phyloP scores from a whole-genome alignment of 345 rosid species.

The Gossypium herbaceum region DNA sequence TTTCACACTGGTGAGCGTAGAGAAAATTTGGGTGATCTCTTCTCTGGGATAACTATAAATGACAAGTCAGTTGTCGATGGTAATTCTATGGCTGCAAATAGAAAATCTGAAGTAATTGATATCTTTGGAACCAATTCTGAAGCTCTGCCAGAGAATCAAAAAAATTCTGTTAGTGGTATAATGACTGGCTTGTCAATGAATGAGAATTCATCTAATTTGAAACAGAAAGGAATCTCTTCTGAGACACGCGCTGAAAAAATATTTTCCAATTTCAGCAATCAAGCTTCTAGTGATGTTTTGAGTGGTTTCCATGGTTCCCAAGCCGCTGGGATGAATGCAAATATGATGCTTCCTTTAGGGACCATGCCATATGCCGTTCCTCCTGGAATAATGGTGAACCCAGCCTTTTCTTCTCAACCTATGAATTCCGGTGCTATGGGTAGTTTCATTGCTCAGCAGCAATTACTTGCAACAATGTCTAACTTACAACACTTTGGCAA shows the following conservation, averaged over 20 bases:
- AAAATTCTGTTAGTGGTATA: slow-evolving; percentile 46
- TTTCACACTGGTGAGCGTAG: slow-evolving; percentile 51
- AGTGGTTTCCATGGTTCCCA: slow-evolving; percentile 49
- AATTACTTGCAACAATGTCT: slow-evolving; percentile 68
- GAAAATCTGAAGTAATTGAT: slow-evolving; percentile 48
- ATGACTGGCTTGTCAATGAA: slow-evolving; percentile 65
- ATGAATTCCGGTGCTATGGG: slow-evolving; percentile 66
- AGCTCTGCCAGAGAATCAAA: slow-evolving; percentile 35
- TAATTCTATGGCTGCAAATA: slow-evolving; percentile 30
- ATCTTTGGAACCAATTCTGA: slow-evolving; percentile 50
- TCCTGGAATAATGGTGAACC: slow-evolving; percentile 63
- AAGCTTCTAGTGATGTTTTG: slow-evolving; percentile 40
- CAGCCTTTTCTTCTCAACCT: slow-evolving; percentile 59
- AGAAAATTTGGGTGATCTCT: slow-evolving; percentile 52
- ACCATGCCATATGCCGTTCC: slow-evolving; percentile 52
- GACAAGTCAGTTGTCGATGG: slow-evolving; percentile 39
- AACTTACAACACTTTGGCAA: slow-evolving; percentile 68
- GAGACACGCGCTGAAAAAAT: slow-evolving; percentile 34
- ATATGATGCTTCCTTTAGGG: slow-evolving; percentile 49
- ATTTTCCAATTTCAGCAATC: slow-evolving; percentile 39
- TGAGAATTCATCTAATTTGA: slow-evolving; percentile 34
- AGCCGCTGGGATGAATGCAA: slow-evolving; percentile 40
- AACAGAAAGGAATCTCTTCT: slow-evolving; percentile 39
- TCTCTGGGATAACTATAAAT: slow-evolving; percentile 74
- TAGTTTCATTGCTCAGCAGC: slow-evolving; percentile 71